Base-by-base conservation (phyloP, 495 filamentous ascomycete species). In the Pseudomonodictys pantanalensis region DNA sequence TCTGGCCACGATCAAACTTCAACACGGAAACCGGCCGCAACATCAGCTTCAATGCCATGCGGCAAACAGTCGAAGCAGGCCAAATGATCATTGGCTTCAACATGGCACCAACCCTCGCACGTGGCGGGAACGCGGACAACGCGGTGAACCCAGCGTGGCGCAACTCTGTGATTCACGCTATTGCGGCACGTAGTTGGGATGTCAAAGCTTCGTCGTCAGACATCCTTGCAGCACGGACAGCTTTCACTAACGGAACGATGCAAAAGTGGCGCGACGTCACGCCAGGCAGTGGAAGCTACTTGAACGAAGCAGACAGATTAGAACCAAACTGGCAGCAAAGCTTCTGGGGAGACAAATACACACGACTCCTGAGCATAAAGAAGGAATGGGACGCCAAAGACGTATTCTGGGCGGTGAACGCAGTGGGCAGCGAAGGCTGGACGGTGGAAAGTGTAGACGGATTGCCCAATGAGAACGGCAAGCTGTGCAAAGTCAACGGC, bases 141-240 rank as follows among this genome's bases (percentile, higher is more conserved):
- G 56, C 56, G 17, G 63, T 68, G 2, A 68, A 68, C 39, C 66
- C 66, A 0, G 66, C 62, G 3, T 68, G 66, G 66, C 56, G 62
- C 28, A 46, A 33, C 15, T 9, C 62, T 12, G 39, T 62, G 15
- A 32, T 63, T 10, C 62, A 66, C 32, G 50, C 61, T 24, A 61
- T 68, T 22, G 35, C 56, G 0, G 43, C 41, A 10, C 42, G 38
- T 18, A 42, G 50, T 32, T 54, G 38, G 48, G 35, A 44, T 20
- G 7, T 45, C 9, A 20, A 30, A 0, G 18, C 47, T 12, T 45
- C 55, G 8, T 22, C 48, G 4, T 9, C 49, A 6, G 41, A 54
- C 20, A 60, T 64, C 24, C 24, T 60, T 1, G n/a, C 39, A 11
- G 55, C 33, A 2, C 22, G 61, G 1, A 26, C 8, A 2, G 24